phyloP scores from a whole-genome alignment of 768 basidiomycete genomes.

The Agrocybe praecox region DNA sequence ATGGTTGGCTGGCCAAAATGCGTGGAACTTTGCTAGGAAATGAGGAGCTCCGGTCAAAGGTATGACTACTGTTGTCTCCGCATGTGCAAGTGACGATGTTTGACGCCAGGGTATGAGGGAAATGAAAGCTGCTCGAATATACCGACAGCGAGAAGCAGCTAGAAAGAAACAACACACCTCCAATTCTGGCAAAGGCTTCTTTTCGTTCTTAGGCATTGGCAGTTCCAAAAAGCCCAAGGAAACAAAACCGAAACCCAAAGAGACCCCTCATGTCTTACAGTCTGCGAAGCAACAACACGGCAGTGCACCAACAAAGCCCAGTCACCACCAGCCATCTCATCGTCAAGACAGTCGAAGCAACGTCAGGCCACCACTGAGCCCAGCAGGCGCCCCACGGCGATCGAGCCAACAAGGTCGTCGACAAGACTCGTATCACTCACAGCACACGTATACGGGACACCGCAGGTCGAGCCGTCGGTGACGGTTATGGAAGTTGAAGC shows the following conservation, averaged over 20 bases:
- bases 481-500: neutral
- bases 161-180: constrained; percentile 19
- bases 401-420: constrained; percentile 12
- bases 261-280: neutral
- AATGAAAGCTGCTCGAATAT: constrained; percentile 56
- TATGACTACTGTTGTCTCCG: constrained; percentile 18
- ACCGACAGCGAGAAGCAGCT: constrained; percentile 22
- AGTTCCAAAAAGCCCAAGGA: constrained; percentile 3
- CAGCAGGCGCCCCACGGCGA: constrained; percentile 11
- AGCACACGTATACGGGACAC: constrained; percentile 9
- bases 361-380: constrained; percentile 13
- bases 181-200: constrained; percentile 15
- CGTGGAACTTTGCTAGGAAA: constrained; percentile 70
- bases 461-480: constrained; percentile 18
- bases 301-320: constrained; percentile 7
- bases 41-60: constrained; percentile 56
- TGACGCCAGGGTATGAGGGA: constrained; percentile 61
- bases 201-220: constrained; percentile 25
- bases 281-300: constrained; percentile 1
- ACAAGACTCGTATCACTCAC: constrained; percentile 12
- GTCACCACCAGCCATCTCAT: constrained; percentile 9
- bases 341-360: constrained; percentile 7
- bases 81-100: constrained; percentile 1
- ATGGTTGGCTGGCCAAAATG: constrained; percentile 82
- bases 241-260: neutral